Evolutionary conservation across 208 protist species (phyloP), one percentile per base, ranked within the genome.

Genomic region (Wallacemonas sp.): DNA sequence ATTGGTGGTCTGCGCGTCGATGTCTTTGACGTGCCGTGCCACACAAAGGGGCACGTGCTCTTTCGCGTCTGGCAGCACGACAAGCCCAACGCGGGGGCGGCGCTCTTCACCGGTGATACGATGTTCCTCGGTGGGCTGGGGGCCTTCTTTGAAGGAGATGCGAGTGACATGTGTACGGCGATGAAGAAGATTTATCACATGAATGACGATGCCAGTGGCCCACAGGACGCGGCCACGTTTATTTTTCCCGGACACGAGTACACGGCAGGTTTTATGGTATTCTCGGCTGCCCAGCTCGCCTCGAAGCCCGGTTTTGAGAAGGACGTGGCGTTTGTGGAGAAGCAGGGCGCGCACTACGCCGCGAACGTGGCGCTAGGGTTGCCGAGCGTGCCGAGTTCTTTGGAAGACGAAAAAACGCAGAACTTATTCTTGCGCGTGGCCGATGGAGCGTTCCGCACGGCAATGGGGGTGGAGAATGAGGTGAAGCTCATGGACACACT

Each of bases 31-130:
- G 80, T 77, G 12, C 92, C 92, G 4, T 96, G 90, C 70, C 91
- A 97, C 81, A 98, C 91, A 0, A 76, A 63, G 1, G 92, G 92
- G 1, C 91, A 97, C 62, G 89, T 97, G 17, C 49, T 90, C 22
- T 96, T 91, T 70, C 68, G 69, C 34, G 49, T 86, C 11, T 68
- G 67, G 39, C 51, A 79, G 26, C 8, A 66, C 2, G 77, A 77
- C 34, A 42, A 79, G 24, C 38, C 56, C 1, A 56, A 65, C 45
- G 80, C 90, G 15, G 85, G 82, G 11, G 66, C 66, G 2, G 88
- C 88, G n/a, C 68, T 98, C 44, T 98, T 98, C 74, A 96, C 90
- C 2, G 96, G 96, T 17, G 96, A 98, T 56, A 97, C 95, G 1
- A 79, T 98, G 70, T 98, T 98, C 75, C 66, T 97, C 61, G 91